Evolutionary conservation across 805 yeast genomes (phyloP), one percentile per base, ranked within the genome.

Genomic region (Debaryomyces hansenii): DNA sequence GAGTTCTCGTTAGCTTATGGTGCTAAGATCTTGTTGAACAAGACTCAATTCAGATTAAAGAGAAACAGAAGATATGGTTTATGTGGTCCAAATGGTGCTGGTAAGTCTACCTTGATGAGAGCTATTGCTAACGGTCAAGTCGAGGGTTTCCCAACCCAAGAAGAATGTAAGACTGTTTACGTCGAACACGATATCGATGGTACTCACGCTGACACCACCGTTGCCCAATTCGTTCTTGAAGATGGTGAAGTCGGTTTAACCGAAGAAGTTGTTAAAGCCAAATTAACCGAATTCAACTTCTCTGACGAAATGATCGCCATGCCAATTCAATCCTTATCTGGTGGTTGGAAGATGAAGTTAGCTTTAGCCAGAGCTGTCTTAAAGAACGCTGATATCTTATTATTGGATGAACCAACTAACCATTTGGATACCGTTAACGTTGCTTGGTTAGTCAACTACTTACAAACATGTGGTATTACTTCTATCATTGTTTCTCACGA

Each of bases 321-420:
- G 96, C 96, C 97, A 69, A 92, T 92, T 74, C 84, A 90, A 69
- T 88, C 97, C 57, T 83, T 94, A 64, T 94, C 99, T 69, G 99
- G 99, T 86, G 99, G 99, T 85, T 92, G 99, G 99, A 94, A 94
- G 86, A 92, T 92, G 99, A 94, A 94, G 80, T 85, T 92, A 75
- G 98, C 98, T 72, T 84, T 92, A 69, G 98, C 99, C 64, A 90
- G 97, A 80, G 99, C 99, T 70, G 97, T 92, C 69, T 85, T 92
- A 79, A 89, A 88, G 84, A 91, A 91, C 79, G 98, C 99, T 69
- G 96, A 89, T 77, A 94, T 92, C 71, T 82, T 92, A 76, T 82
- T 92, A 77, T 86, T 92, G 75, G 99, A 92, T 83, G 99, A 92
- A 84, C 99, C 99, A 80, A 92, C 99, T 71, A 92, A 92, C 88